Conservation (phyloP, 306 rosid genomes). For the Aeschynomene evenia region DNA sequence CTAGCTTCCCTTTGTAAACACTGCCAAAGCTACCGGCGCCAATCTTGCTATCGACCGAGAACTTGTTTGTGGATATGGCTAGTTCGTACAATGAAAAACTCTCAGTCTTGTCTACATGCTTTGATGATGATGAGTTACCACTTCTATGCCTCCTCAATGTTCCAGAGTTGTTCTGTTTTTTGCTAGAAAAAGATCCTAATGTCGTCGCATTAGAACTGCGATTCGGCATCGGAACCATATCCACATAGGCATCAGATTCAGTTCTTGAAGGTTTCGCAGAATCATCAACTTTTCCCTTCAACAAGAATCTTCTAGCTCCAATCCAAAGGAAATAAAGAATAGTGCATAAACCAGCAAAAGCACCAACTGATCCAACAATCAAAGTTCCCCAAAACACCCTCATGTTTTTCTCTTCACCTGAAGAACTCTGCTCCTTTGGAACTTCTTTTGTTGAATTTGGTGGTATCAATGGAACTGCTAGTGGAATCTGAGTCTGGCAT, state of each 20-base stretch:
- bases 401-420: background rate
- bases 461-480: constrained; percentile 31
- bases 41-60: constrained; percentile 33
- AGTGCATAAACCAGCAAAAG: constrained; percentile 36
- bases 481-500: constrained; percentile 36
- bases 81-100: constrained; percentile 37
- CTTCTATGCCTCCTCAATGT: constrained; percentile 34
- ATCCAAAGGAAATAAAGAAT: constrained; percentile 38
- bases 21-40: constrained; percentile 53
- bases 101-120: constrained; percentile 36
- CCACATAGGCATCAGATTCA: constrained; percentile 30
- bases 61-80: constrained; percentile 30
- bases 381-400: constrained; percentile 12
- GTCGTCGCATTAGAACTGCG: constrained; percentile 18
- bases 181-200: constrained; percentile 37
- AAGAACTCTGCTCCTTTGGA: background rate
- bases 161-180: constrained; percentile 28
- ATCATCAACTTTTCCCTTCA: constrained; percentile 12
- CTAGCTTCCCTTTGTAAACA: constrained; percentile 45
- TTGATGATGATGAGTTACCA: constrained; percentile 43
- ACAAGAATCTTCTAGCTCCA: constrained; percentile 19
- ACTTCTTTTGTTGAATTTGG: constrained; percentile 8
- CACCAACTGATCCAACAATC: constrained; percentile 46
- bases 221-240: constrained; percentile 26
- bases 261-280: constrained; percentile 36